Percentiles rank a stretch among this genome's conserved stretches.
phyloP scores from a whole-genome alignment of 352 stramenopile species.

The Globisporangium radiosum region DNA sequence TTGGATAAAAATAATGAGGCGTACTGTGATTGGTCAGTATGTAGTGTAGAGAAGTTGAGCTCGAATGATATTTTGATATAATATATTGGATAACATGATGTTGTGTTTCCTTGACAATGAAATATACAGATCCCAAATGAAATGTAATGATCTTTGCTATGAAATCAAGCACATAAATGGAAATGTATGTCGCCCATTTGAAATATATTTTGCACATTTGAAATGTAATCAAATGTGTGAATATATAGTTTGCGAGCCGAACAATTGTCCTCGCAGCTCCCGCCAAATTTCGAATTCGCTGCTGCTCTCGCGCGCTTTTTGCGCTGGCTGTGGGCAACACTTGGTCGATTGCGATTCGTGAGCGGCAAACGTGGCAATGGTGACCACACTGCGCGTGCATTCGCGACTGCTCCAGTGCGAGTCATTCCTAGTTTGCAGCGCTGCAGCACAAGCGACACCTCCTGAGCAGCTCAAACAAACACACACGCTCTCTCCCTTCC shows the following conservation, averaged over 20 bases:
- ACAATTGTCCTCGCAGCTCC: not conserved
- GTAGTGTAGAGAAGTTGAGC: no score
- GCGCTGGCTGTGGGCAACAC: no score
- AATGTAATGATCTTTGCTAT: no score
- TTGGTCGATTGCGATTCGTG: not conserved
- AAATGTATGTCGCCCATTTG: no score
- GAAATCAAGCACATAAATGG: no score
- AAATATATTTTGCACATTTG: not conserved
- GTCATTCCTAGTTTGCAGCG: constrained; percentile 13
- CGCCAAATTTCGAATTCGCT: constrained; percentile 11
- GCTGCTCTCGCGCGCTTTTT: constrained; percentile 13
- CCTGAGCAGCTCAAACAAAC: no score
- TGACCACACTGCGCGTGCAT: not conserved
- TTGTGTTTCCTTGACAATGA: no score
- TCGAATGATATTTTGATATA: no score
- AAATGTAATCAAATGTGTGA: not conserved
- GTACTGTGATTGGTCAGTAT: no score
- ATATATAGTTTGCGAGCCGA: not conserved
- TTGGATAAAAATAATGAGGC: no score
- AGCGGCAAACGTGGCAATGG: not conserved
- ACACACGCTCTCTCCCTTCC: not conserved
- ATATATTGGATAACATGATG: no score
- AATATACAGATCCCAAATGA: no score
- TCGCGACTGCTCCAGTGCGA: not conserved
- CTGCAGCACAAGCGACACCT: constrained; percentile 11